phyloP scores from a whole-genome alignment of 1,284 basidiomycete species.

The Chalciporus sp. region DNA sequence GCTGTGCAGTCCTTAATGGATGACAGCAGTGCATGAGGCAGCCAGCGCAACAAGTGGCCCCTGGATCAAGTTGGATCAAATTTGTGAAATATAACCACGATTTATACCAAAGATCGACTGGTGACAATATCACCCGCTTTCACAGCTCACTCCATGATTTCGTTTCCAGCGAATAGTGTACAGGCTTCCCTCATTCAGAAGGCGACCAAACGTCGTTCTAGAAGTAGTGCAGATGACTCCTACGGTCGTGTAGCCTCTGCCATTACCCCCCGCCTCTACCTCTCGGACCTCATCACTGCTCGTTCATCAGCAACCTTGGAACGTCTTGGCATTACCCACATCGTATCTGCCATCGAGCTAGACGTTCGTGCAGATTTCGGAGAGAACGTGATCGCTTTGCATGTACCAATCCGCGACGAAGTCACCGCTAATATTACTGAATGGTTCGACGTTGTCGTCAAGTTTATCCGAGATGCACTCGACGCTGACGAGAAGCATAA shows the following conservation, averaged over 20 bases:
- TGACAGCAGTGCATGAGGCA: too few species aligned
- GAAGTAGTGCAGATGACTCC: constrained; percentile 1
- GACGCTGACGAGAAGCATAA: constrained; percentile 52
- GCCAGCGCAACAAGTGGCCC: too few species aligned
- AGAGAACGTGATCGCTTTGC: constrained; percentile 47
- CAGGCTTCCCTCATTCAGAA: constrained; percentile 29
- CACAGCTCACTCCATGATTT: constrained; percentile 26
- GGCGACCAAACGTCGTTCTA: constrained; percentile 16
- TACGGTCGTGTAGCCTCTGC: constrained; percentile 43
- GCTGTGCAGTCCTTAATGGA: constrained; percentile 17
- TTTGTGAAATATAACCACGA: too few species aligned
- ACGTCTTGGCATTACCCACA: constrained; percentile 66
- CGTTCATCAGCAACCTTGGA: constrained; percentile 46
- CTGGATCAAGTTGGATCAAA: neutral
- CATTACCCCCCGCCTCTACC: constrained; percentile 65
- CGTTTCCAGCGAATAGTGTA: constrained; percentile 34
- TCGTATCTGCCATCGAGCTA: constrained; percentile 61
- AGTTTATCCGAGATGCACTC: constrained; percentile 62
- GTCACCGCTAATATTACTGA: constrained; percentile 55
- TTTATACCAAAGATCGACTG: constrained; percentile 1
- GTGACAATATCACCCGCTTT: constrained; percentile 4
- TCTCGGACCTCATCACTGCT: constrained; percentile 64
- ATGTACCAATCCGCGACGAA: constrained; percentile 59
- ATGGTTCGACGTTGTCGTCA: constrained; percentile 63
- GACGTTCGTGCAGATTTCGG: constrained; percentile 52